These are phyloP conservation scores for Pyracantha coccinea DNA, from an alignment of 331 rosid species.

Conservation along the genomic window DNA sequence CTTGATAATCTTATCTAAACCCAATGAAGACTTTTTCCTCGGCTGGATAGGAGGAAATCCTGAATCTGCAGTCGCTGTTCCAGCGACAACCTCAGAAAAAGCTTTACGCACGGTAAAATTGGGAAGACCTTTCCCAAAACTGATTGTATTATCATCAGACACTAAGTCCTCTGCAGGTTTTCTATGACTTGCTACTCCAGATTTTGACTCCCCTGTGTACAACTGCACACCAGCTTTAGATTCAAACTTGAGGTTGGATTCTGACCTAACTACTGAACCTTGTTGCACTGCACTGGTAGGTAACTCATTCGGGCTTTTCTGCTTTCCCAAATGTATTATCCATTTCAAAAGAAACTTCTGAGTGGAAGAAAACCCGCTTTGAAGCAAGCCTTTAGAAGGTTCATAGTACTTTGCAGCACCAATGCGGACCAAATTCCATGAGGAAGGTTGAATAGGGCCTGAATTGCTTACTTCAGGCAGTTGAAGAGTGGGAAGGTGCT, in stretches of 20 bases:
- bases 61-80: slow-evolving; percentile 55
- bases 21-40: slow-evolving; percentile 38
- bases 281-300: slow-evolving; percentile 32
- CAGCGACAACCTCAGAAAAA: slow-evolving; percentile 95
- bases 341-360: slow-evolving; percentile 68
- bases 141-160: slow-evolving; percentile 46
- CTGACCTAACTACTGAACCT: slow-evolving; percentile 25
- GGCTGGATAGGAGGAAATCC: slow-evolving; percentile 87
- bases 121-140: slow-evolving; percentile 68
- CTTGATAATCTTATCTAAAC: slow-evolving; percentile 48
- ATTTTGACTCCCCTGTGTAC: slow-evolving; percentile 28
- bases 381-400: slow-evolving; percentile 79
- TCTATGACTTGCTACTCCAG: slow-evolving; percentile 36
- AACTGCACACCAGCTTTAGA: slow-evolving; percentile 11
- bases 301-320: slow-evolving; percentile 27
- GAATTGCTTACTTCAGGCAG: slow-evolving; percentile 44
- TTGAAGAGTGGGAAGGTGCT: slow-evolving; percentile 64
- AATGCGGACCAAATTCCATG: slow-evolving; percentile 84
- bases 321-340: slow-evolving; percentile 52
- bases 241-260: slow-evolving; percentile 28
- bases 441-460: slow-evolving; percentile 36
- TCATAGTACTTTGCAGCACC: slow-evolving; percentile 86
- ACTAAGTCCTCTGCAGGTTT: slow-evolving; percentile 31
- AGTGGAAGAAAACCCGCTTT: slow-evolving; percentile 74
- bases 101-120: slow-evolving; percentile 73